Evolutionary conservation across 441 rosid species (phyloP).

Genomic region (Geranium incanum): DNA sequence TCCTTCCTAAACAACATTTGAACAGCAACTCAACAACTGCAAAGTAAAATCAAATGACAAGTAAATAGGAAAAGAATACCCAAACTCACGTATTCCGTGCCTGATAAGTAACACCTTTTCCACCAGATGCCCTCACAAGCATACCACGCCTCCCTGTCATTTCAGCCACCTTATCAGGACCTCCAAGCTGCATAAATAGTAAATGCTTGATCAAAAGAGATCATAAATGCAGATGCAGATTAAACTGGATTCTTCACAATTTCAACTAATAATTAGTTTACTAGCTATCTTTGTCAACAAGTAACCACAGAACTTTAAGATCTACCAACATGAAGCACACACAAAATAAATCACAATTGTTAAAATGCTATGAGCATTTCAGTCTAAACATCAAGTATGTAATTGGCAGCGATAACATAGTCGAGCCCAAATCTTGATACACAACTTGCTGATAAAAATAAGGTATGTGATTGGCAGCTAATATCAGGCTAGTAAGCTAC

Average conservation of each 20-base stretch:
- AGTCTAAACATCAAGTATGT: too few relatives aligned
- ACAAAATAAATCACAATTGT: not conserved
- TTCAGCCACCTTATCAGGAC: constrained; percentile 96
- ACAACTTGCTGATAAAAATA: too few relatives aligned
- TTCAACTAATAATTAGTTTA: not conserved
- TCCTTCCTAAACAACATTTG: constrained; percentile 63
- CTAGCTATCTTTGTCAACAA: not conserved
- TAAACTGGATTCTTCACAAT: not conserved
- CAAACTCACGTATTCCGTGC: constrained; percentile 88
- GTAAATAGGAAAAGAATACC: constrained; percentile 15
- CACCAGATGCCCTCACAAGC: constrained; percentile 91
- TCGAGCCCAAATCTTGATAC: too few relatives aligned
- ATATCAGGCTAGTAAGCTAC: too few relatives aligned
- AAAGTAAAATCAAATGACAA: constrained; percentile 16
- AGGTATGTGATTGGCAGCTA: not conserved
- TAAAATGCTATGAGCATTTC: too few relatives aligned
- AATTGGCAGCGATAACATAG: too few relatives aligned
- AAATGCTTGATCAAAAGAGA: constrained; percentile 18
- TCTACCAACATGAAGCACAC: not conserved
- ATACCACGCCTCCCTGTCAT: constrained; percentile 98
- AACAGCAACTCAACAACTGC: constrained; percentile 25
- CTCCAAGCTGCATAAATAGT: constrained; percentile 74
- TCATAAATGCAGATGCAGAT: not conserved
- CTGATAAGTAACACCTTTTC: constrained; percentile 98
- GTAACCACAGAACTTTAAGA: not conserved